Percentiles rank a stretch among this genome's conserved stretches.
Evolutionary conservation across 2,329 filamentous ascomycete species (phyloP).

Genomic region (Plectosphaerella sp.): DNA sequence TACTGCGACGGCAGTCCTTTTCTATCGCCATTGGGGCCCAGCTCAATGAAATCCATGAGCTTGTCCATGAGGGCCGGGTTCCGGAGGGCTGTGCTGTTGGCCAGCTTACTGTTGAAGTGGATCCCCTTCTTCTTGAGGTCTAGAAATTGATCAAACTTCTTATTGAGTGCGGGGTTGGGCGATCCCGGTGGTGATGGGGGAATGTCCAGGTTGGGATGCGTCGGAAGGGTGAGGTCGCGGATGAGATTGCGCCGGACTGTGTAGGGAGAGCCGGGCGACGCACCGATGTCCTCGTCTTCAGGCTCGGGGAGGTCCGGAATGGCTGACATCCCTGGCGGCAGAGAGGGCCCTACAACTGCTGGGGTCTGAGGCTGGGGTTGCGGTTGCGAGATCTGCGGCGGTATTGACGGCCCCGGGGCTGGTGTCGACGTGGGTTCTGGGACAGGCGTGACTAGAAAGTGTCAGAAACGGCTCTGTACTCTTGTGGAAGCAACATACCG

Average conservation of each 20-base stretch:
- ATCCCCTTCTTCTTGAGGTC: constrained; percentile 70
- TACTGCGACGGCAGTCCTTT: constrained; percentile 52
- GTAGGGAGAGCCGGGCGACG: constrained; percentile 61
- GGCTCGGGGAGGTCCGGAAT: constrained; percentile 3
- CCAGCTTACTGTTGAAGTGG: constrained; percentile 75
- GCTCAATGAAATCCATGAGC: constrained; percentile 62
- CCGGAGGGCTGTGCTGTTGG: constrained; percentile 59
- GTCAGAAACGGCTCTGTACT: too few relatives aligned
- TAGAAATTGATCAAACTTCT: constrained; percentile 71
- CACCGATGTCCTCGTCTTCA: constrained; percentile 5
- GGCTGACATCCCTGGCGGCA: constrained; percentile 25
- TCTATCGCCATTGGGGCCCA: constrained; percentile 17
- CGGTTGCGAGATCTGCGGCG: too few relatives aligned
- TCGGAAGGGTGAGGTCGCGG: constrained; percentile 69
- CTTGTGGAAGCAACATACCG: too few relatives aligned
- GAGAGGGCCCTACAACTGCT: constrained; percentile 28
- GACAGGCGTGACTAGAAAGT: too few relatives aligned
- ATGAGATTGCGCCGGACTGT: constrained; percentile 59
- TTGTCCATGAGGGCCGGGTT: constrained; percentile 72
- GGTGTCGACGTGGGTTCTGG: too few relatives aligned
- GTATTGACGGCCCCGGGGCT: too few relatives aligned
- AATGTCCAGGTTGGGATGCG: constrained; percentile 67
- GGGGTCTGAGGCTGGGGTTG: neutral
- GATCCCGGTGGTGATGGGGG: constrained; percentile 67
- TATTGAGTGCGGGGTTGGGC: constrained; percentile 46